phyloP scores from a whole-genome alignment of 495 filamentous ascomycete genomes.

The Choiromyces venosus region DNA sequence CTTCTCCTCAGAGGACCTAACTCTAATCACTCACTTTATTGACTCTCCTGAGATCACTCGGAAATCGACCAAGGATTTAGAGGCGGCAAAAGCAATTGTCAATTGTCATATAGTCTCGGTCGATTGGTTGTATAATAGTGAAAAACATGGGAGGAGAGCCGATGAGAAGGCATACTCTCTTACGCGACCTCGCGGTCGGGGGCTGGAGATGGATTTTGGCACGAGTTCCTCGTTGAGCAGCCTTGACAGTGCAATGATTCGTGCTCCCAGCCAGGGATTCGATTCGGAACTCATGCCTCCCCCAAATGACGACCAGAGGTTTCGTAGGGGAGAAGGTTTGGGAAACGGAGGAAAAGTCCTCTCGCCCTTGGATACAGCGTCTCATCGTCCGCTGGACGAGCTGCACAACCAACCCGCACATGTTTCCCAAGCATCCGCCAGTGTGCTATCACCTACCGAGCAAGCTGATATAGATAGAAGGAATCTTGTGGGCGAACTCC shows the following conservation, averaged over 20 bases:
- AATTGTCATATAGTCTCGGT: conserved; percentile 36
- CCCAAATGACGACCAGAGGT: conserved; percentile 1
- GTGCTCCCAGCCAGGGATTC: background rate
- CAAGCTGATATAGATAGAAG: background rate
- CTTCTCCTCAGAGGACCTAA: conserved; percentile 24
- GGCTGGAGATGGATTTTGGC: conserved; percentile 27
- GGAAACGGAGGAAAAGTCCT: background rate
- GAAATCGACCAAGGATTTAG: conserved; percentile 28
- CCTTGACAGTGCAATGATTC: conserved; percentile 16
- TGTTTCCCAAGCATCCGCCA: background rate
- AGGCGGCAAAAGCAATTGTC: conserved; percentile 23
- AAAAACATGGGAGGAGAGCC: conserved; percentile 17
- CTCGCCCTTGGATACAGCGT: conserved; percentile 1
- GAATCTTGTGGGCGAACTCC: conserved; percentile 29
- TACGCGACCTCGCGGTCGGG: background rate
- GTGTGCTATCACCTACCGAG: background rate
- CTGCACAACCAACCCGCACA: background rate
- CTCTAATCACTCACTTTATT: conserved; percentile 35
- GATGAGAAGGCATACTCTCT: conserved; percentile 32
- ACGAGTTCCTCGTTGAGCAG: conserved; percentile 23
- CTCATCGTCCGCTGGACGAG: conserved; percentile 5
- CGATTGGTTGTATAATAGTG: conserved; percentile 34
- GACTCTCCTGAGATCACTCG: conserved; percentile 29
- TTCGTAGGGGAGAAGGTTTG: background rate
- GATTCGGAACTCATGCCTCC: conserved; percentile 12